Base-by-base conservation (phyloP, 768 basidiomycete genomes). In the Sporobolomyces phaffii region DNA sequence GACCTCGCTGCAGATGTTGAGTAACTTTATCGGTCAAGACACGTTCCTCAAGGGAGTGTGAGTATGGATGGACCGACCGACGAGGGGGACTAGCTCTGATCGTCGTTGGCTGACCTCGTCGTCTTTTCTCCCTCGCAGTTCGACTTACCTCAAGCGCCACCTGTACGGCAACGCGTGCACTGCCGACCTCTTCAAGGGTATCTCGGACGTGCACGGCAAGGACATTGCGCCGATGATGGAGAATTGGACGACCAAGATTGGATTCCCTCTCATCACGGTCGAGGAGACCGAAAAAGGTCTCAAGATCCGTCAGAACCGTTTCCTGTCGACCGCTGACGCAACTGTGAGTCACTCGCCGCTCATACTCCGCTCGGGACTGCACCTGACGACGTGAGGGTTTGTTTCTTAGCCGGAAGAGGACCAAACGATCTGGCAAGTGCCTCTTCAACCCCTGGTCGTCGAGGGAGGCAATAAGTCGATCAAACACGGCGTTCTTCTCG, bases 261-360 rank as follows among this genome's bases (percentile, higher is more conserved):
- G 96, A 20, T 97, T 87, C 81, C 96, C 96, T 2, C 86, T 98
- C 29, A 77, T 98, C 61, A 88, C 85, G 36, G 90, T 98, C 49
- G 87, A 84, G 2, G 92, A 97, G 78, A 83, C 81, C 17, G 77
- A 80, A 1, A 83, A 82, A 48, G 87, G 87, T 14, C 85, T 99
- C 73, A 82, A 81, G 62, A 82, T 98, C 60, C 84, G 86, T 38
- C 96, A 98, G 78, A 89, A 96, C 76, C 83, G 96, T 24, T 98
- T 96, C 83, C 80, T 98, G 51, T 87, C 90, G 75, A 88, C 87
- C 0, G 65, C 48, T 11, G 68, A 72, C 17, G 64, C 68, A 11
- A 66, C 63, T 5, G 70, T 64, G 33, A 43, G 69, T 58, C 38
- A 0, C 1, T 17, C 14, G 5, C 5, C n/a, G 10, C 31, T 45